phyloP scores from a whole-genome alignment of 1,139 yeast species.

The Tardiomyces depauwii region DNA sequence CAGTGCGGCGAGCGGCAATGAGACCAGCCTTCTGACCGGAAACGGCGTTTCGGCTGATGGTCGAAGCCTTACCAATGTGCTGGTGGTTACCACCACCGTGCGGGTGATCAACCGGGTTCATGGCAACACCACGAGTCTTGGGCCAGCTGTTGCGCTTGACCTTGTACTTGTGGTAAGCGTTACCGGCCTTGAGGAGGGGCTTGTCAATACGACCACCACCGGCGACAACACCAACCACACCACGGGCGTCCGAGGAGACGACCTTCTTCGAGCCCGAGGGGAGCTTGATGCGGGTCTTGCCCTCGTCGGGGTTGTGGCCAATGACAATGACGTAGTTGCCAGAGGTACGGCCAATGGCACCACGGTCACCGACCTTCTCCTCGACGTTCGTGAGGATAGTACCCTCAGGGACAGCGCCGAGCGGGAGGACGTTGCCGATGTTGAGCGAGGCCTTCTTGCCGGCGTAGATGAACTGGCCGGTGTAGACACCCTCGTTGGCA shows the following conservation, averaged over 20 bases:
- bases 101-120: constrained; percentile 99
- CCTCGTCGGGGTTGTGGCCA: constrained; percentile 99
- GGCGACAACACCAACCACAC: constrained; percentile 99
- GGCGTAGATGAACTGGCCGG: constrained; percentile 98
- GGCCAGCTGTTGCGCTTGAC: constrained; percentile 99
- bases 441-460: constrained; percentile 98
- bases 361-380: constrained; percentile 99
- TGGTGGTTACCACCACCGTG: constrained; percentile 99
- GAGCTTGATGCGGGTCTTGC: constrained; percentile 97
- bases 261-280: constrained; percentile 99
- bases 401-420: constrained; percentile 98
- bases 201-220: constrained; percentile 99
- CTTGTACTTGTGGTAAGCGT: constrained; percentile 99
- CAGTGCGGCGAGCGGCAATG: constrained; percentile 99
- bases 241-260: constrained; percentile 92
- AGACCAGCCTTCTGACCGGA: constrained; percentile 99
- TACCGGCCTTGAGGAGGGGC: constrained; percentile 99
- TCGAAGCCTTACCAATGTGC: constrained; percentile 99
- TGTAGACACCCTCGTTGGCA: constrained; percentile 99
- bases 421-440: constrained; percentile 96
- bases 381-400: constrained; percentile 97
- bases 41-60: constrained; percentile 99
- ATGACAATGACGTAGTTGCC: constrained; percentile 98
- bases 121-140: constrained; percentile 99
- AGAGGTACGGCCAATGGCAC: constrained; percentile 98